Evolutionary conservation across 805 yeast genomes (phyloP).

Genomic region (Candida anglica): DNA sequence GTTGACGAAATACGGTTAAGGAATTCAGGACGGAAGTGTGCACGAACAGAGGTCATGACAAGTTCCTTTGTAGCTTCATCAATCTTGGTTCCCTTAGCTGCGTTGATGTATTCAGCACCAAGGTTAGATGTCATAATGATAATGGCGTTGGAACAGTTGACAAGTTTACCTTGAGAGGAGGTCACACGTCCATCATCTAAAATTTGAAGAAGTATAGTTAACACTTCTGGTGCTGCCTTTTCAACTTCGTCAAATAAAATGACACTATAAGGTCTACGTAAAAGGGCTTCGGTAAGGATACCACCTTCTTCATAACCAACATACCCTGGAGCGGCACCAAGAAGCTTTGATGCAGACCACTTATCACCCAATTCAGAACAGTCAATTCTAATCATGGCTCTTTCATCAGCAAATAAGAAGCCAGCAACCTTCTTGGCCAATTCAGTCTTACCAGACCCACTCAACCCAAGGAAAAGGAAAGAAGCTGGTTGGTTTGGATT

Average conservation of each 20-base stretch:
- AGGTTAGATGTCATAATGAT: slow-evolving; percentile 96
- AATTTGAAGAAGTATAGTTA: slow-evolving; percentile 86
- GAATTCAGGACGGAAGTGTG: slow-evolving; percentile 96
- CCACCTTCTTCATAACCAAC: slow-evolving; percentile 99
- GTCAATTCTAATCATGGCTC: slow-evolving; percentile 95
- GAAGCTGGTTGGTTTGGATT: slow-evolving; percentile 97
- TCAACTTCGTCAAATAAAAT: slow-evolving; percentile 95
- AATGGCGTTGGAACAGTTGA: slow-evolving; percentile 89
- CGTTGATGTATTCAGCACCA: slow-evolving; percentile 87
- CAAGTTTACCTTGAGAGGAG: slow-evolving; percentile 88
- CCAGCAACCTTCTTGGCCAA: slow-evolving; percentile 96
- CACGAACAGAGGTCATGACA: slow-evolving; percentile 80
- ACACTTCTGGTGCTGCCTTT: slow-evolving; percentile 97
- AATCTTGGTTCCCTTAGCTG: slow-evolving; percentile 60
- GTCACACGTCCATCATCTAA: slow-evolving; percentile 96
- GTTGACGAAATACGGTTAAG: slow-evolving; percentile 92
- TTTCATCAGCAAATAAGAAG: slow-evolving; percentile 91
- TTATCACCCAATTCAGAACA: slow-evolving; percentile 96
- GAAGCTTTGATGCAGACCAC: slow-evolving; percentile 88
- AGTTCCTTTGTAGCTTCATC: slow-evolving; percentile 64
- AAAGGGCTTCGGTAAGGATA: slow-evolving; percentile 84
- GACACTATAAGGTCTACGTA: slow-evolving; percentile 94
- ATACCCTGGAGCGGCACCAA: slow-evolving; percentile 95
- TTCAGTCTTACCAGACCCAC: slow-evolving; percentile 98
- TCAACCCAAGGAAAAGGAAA: slow-evolving; percentile 88